Evolutionary conservation across 2,329 filamentous ascomycete species (phyloP).

Genomic region (Bisporella sp.): DNA sequence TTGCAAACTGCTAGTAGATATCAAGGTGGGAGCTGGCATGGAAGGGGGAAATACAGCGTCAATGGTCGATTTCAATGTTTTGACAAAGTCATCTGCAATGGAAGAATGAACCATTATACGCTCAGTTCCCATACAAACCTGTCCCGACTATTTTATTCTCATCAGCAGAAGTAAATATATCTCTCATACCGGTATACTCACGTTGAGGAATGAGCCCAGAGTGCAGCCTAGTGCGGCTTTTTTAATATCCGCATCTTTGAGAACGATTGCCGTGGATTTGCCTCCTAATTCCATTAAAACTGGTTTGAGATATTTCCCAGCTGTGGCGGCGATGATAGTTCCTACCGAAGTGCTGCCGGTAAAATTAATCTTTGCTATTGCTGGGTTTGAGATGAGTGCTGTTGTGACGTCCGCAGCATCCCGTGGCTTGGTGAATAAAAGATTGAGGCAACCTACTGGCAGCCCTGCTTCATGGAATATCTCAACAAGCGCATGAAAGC

Average conservation of each 20-base stretch:
- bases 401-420: constrained; percentile 62
- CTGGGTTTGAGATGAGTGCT: constrained; percentile 58
- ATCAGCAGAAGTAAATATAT: too few species aligned
- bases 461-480: constrained; percentile 69
- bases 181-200: neutral
- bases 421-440: constrained; percentile 58
- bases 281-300: constrained; percentile 76
- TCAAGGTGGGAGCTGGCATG: neutral
- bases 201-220: constrained; percentile 63
- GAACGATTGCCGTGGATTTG: constrained; percentile 72
- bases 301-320: constrained; percentile 71
- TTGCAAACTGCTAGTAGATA: constrained; percentile 27
- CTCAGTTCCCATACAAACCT: constrained; percentile 83
- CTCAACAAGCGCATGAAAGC: constrained; percentile 53
- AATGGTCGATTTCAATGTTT: too few species aligned
- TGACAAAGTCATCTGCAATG: too few species aligned
- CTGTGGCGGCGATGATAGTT: constrained; percentile 60
- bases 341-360: constrained; percentile 73
- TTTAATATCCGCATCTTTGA: constrained; percentile 71
- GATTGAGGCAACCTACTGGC: constrained; percentile 66
- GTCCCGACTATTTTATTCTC: constrained; percentile 57
- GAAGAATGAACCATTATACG: constrained; percentile 56
- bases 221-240: constrained; percentile 62
- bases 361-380: constrained; percentile 77
- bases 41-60: too few species aligned